These are phyloP conservation scores for Boletellus ananiceps DNA, from an alignment of 768 basidiomycete genomes.

Conservation along the genomic window DNA sequence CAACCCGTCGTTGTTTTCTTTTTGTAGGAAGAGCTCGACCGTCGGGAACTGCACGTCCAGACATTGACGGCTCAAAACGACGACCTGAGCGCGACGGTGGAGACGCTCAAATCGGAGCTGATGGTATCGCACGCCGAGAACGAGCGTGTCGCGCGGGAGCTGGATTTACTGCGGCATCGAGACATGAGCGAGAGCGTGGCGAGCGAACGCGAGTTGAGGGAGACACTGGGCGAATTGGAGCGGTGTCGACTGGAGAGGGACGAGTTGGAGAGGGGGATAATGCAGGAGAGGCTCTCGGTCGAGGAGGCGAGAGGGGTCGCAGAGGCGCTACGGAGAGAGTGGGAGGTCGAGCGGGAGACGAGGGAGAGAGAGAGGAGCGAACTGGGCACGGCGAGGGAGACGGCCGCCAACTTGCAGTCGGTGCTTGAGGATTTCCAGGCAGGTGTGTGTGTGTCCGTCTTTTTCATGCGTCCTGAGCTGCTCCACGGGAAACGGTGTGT, in stretches of 20 bases:
- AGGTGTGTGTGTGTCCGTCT: conserved; percentile 45
- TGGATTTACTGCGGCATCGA: conserved; percentile 61
- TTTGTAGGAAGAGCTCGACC: conserved; percentile 92
- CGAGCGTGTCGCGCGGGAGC: conserved; percentile 62
- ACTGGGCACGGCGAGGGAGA: conserved; percentile 67
- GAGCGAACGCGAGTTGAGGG: conserved; percentile 77
- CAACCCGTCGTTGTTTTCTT: too few relatives aligned
- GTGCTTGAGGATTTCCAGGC: conserved; percentile 95
- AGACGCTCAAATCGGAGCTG: conserved; percentile 79
- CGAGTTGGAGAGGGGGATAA: conserved; percentile 59
- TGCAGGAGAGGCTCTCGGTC: conserved; percentile 61
- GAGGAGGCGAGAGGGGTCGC: conserved; percentile 65
- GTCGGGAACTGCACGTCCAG: conserved; percentile 80
- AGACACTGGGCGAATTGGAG: conserved; percentile 84
- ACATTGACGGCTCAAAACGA: conserved; percentile 75
- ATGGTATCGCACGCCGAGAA: conserved; percentile 71
- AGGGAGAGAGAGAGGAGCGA: conserved; percentile 51
- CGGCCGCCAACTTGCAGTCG: conserved; percentile 78
- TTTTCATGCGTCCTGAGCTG: too few relatives aligned
- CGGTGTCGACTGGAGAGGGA: conserved; percentile 77
- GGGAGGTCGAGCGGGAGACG: conserved; percentile 61
- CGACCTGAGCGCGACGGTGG: conserved; percentile 63
- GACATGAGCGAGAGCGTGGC: conserved; percentile 63
- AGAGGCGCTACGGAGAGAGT: conserved; percentile 54
- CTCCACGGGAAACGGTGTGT: not conserved